These are phyloP conservation scores for Suhomyces canberraensis DNA, from an alignment of 805 yeast species.

Conservation along the genomic window DNA sequence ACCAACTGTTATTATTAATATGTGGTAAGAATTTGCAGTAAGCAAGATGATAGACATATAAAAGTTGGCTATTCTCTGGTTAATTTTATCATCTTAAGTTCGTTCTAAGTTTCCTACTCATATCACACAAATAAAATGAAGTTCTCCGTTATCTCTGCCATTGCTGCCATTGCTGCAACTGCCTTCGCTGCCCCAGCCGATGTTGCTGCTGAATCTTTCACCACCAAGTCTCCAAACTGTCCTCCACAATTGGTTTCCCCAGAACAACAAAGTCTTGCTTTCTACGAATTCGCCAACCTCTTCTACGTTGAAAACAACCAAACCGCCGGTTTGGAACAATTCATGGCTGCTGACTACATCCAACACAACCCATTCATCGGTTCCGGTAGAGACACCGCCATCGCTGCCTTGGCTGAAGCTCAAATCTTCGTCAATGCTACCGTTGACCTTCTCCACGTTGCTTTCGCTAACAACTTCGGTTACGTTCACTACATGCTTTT, in stretches of 20 bases:
- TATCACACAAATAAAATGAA: too few relatives aligned
- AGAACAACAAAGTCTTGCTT: constrained; percentile 1
- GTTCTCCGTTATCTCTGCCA: neutral
- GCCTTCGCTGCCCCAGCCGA: neutral
- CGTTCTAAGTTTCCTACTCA: too few relatives aligned
- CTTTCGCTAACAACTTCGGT: constrained; percentile 1
- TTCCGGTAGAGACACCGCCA: constrained; percentile 1
- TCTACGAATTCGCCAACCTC: constrained; percentile 2
- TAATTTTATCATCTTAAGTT: too few relatives aligned
- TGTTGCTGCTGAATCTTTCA: neutral
- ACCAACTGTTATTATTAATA: too few relatives aligned
- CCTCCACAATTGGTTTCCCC: constrained; percentile 2
- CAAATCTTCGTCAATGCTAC: constrained; percentile 1
- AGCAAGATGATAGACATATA: too few relatives aligned
- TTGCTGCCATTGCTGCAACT: neutral
- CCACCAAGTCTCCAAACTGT: neutral
- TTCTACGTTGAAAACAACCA: constrained; percentile 2
- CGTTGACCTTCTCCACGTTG: neutral
- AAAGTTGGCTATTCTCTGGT: too few relatives aligned
- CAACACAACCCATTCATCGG: constrained; percentile 2
- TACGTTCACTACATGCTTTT: constrained; percentile 1
- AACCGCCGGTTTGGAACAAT: constrained; percentile 1
- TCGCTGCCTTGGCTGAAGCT: neutral
- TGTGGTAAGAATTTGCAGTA: too few relatives aligned
- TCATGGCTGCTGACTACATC: constrained; percentile 2